Conservation (phyloP, 768 basidiomycete species). For the Leucocoprinus sp. region DNA sequence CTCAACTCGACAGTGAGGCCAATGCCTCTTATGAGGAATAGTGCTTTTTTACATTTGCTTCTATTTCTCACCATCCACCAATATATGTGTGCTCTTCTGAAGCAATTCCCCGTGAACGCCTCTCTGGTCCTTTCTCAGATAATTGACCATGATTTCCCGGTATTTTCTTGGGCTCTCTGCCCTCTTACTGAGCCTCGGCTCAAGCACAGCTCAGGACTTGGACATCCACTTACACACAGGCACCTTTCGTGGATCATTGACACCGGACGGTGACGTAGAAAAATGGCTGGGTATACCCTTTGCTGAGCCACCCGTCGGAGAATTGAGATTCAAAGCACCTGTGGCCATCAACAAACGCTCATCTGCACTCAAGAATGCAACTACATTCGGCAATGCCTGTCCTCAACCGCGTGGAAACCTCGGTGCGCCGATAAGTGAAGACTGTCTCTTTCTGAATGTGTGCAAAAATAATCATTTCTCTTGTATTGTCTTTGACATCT, state of each 20-base stretch:
- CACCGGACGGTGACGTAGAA: slow-evolving; percentile 31
- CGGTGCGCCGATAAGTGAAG: slow-evolving; percentile 40
- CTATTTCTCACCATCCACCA: too few relatives aligned
- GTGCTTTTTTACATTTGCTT: too few relatives aligned
- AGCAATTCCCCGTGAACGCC: too few relatives aligned
- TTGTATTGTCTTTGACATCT: neutral
- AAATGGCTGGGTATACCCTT: slow-evolving; percentile 58
- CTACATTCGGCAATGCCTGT: slow-evolving; percentile 46
- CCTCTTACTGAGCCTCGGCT: slow-evolving; percentile 2
- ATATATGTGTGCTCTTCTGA: too few relatives aligned
- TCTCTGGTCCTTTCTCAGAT: neutral
- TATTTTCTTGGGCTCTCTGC: neutral
- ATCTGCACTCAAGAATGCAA: slow-evolving; percentile 30
- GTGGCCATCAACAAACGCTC: slow-evolving; percentile 28
- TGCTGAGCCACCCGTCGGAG: slow-evolving; percentile 47
- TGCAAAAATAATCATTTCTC: slow-evolving; percentile 7
- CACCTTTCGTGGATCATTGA: slow-evolving; percentile 36
- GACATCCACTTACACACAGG: slow-evolving; percentile 35
- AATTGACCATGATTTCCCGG: neutral
- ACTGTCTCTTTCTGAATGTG: slow-evolving; percentile 51
- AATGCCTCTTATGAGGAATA: too few relatives aligned
- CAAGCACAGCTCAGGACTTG: slow-evolving; percentile 17
- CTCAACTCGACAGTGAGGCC: too few relatives aligned
- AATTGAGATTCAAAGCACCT: slow-evolving; percentile 51
- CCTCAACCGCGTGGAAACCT: slow-evolving; percentile 35